Base-by-base conservation (phyloP, 2,329 filamentous ascomycete species). In the Neonectria faginata region DNA sequence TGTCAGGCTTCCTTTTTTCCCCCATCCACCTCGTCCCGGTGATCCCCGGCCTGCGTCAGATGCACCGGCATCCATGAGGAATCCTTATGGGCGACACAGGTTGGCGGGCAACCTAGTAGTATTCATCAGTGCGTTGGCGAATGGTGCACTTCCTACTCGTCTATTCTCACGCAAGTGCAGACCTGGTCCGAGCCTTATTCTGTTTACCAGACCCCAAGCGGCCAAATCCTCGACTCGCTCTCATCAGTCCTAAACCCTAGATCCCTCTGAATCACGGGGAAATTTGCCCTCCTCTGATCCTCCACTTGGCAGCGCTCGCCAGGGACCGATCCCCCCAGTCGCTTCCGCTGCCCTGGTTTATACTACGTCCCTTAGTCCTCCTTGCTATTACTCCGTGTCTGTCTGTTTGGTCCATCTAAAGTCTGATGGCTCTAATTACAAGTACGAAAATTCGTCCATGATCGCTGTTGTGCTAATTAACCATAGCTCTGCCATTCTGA, bases 141-240 rank as follows among this genome's bases (percentile, higher is more conserved):
- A 50, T 36, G 33, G 33, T 16, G 36, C 36, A 16, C 47, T 18
- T 50, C n/a, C 22, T 10, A 48, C 20, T 50, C 27, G 27, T 50
- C 54, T 36, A 33, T 39, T 25, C 29, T 44, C 27, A 20, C 39
- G 16, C 22, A n/a, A 20, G 39, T 9, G 25, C 25, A 25, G 25
- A 22, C 53, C 53, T 48, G 41, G 42, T 11, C 41, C 41, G 52
- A 57, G 41, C 41, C 41, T 12, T 47, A 39, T 39, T 39, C 47
- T 31, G 33, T 51, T 60, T 64, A 45, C 52, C 48, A 51, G 20
- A 56, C 66, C 67, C 66, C 66, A 64, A 67, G 60, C 33, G 57
- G 63, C 39, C 31, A 68, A 57, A 65, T 61, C 55, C 55, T 57
- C 64, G 64, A 33, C 41, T 50, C 51, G 44, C 52, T 52, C 33